Conservation (phyloP, 108 stramenopile genomes). For the Conticribra weissflogii region DNA sequence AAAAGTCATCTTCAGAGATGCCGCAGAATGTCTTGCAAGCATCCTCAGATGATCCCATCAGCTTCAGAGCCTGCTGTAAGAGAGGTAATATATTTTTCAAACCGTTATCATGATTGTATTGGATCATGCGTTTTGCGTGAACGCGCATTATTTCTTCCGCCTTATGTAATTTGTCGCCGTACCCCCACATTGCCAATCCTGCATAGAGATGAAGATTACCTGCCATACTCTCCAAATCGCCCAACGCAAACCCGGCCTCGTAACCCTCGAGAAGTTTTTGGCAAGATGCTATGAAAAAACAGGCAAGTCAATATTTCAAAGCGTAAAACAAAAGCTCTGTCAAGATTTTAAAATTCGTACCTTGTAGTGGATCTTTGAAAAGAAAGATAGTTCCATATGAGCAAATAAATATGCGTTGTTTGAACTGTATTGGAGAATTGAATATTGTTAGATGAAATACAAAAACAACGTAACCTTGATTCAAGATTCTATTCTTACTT, state of each 20-base stretch:
- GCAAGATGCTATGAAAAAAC: background rate
- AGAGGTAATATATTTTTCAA: background rate
- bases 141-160: slow-evolving; percentile 5
- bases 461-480: slow-evolving; percentile 15
- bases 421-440: background rate
- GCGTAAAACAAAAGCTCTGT: background rate
- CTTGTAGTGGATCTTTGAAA: slow-evolving; percentile 33
- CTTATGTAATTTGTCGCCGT: slow-evolving; percentile 13
- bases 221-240: slow-evolving; percentile 9
- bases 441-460: background rate
- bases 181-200: slow-evolving; percentile 3
- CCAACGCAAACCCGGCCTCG: slow-evolving; percentile 2
- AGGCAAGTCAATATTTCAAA: background rate
- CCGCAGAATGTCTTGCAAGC: slow-evolving; percentile 1
- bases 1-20: slow-evolving; percentile 19
- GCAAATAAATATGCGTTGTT: slow-evolving; percentile 23
- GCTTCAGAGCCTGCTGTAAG: background rate
- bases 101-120: background rate
- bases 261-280: slow-evolving; percentile 9
- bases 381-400: slow-evolving; percentile 27
- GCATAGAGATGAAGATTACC: slow-evolving; percentile 10
- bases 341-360: background rate
- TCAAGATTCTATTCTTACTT: background rate
- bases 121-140: background rate
- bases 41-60: background rate